Base-by-base conservation (phyloP, 805 yeast species). In the Brettanomyces naardenensis region DNA sequence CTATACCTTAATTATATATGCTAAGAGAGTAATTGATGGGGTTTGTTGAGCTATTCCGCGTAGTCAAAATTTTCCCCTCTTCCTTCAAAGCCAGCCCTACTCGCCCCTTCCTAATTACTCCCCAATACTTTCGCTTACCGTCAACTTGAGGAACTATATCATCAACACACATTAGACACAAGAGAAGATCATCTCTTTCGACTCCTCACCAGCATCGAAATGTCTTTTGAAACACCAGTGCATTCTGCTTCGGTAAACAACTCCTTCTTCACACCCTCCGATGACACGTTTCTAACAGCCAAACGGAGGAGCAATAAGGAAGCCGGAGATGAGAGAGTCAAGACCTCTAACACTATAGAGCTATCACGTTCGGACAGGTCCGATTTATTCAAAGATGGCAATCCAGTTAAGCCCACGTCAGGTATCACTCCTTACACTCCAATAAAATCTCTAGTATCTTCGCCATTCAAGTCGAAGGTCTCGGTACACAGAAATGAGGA, bases 401-500 rank as follows among this genome's bases (percentile, higher is more conserved):
- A 28, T 10, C 31, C 42, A 20, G 33, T 39, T 6, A 32, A 25
- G 18, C 37, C 33, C 11, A 41, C 38, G 17, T 28, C 45, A 6
- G 40, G 42, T 17, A 41, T 51, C 2, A 33, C 50, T 3, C 41
- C 53, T 3, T 41, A 49, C 31, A 49, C 62, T 1, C 62, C 62
- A 3, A 47, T 56, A 28, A 59, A 53, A 36, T 57, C 62, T 18
- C 45, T 60, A 21, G 51, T 57, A 14, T 47, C 53, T 20, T 57
- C 65, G 3, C 64, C 65, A 2, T 55, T 59, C 43, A 53, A 52
- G 41, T 38, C 54, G 14, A 17, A 19, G 21, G 14, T n/a, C 14
- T 6, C 10, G 9, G 11, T 17, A 5, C 23, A 15, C n/a, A 19
- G 26, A 19, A 15, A 19, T 17, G 17, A 20, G 7, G 28, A 20